Evolutionary conservation across 768 basidiomycete genomes (phyloP), one percentile per base, ranked within the genome.

Genomic region (Amylocystis lapponica): DNA sequence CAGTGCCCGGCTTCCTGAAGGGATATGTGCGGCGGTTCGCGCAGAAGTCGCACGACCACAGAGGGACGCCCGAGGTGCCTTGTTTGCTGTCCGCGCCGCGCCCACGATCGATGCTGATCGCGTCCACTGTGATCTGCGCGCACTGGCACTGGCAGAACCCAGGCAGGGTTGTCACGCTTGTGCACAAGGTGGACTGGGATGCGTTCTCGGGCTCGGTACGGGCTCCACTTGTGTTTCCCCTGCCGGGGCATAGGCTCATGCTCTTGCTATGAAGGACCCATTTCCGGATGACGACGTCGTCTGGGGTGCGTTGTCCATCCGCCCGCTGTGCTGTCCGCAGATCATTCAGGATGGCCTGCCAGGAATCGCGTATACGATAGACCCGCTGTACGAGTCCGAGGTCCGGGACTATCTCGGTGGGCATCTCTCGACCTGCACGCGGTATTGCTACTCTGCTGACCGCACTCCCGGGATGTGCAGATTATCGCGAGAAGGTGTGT

Each of bases 11-110:
- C 9, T 96, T 83, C 55, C 67, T 96, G 51, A 95, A 92, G 65
- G 88, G 88, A 26, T 92, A 91, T 47, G 87, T 94, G 0, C 77
- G 92, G 2, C 71, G 93, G 21, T 96, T 96, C 55, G 89, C 92
- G 0, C 91, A 95, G 64, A 77, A 79, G 57, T 94, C 90, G 43
- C 87, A 91, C 59, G 93, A 97, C 57, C 93, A 97, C 63, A 75
- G 93, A 10, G 93, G 93, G 16, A 94, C 91, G 0, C 86, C 81
- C 2, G 83, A 91, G 68, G 84, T 86, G 29, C 40, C 63, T 35
- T 12, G 23, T 31, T 25, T 27, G 46, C 33, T 29, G 36, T 12
- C 23, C 27, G 11, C 4, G 11, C 32, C 27, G 29, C 38, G 5
- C 5, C n/a, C 34, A 5, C 27, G 16, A 11, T 16, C 21, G 25